Conservation (phyloP, 140 eudicot species). For the Erigeron philadelphicus region DNA sequence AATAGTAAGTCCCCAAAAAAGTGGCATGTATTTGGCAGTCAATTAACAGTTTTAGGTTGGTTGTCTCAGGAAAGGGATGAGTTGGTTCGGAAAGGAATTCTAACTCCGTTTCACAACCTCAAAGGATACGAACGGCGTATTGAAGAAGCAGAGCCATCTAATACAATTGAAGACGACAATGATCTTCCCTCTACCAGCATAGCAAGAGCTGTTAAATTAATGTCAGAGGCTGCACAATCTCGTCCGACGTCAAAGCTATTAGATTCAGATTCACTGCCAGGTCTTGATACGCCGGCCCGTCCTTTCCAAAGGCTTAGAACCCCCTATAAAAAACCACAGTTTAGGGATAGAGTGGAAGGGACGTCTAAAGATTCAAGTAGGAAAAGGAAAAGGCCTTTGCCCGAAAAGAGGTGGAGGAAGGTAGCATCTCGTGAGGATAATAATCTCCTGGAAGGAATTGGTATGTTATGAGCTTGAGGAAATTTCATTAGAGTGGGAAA, state of each 20-base stretch:
- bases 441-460: slow-evolving; percentile 36
- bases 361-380: slow-evolving; percentile 33
- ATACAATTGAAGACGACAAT: slow-evolving; percentile 24
- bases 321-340: slow-evolving; percentile 47
- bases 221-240: slow-evolving; percentile 76
- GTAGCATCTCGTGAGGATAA: slow-evolving; percentile 52
- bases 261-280: slow-evolving; percentile 62
- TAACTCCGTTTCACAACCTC: slow-evolving; percentile 89
- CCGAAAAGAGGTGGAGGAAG: slow-evolving; percentile 76
- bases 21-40: slow-evolving; percentile 1
- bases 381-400: slow-evolving; percentile 75
- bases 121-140: slow-evolving; percentile 90
- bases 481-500: not conserved
- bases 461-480: slow-evolving; percentile 35
- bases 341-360: slow-evolving; percentile 39
- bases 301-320: slow-evolving; percentile 70
- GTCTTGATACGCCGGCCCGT: slow-evolving; percentile 62
- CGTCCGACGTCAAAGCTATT: slow-evolving; percentile 82
- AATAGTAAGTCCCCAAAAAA: not conserved
- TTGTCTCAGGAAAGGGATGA: slow-evolving; percentile 84
- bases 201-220: slow-evolving; percentile 60
- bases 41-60: slow-evolving; percentile 8
- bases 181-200: slow-evolving; percentile 73
- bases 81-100: slow-evolving; percentile 73
- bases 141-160: slow-evolving; percentile 55